phyloP scores from a whole-genome alignment of 768 basidiomycete genomes.

The Phaeolepiota aurea region DNA sequence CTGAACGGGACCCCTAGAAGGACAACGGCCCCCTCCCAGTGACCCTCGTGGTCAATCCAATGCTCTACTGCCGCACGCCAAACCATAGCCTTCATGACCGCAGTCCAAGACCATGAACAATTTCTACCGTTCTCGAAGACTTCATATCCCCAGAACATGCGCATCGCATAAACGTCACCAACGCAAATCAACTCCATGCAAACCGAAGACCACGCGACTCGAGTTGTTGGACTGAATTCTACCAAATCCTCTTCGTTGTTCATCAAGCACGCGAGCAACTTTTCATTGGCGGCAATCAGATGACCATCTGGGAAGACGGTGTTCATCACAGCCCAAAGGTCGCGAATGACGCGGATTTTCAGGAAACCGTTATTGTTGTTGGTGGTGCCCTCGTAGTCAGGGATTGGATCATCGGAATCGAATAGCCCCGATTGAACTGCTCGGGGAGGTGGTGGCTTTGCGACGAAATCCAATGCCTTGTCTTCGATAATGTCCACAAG shows the following conservation, averaged over 20 bases:
- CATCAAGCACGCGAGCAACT: slow-evolving; percentile 40
- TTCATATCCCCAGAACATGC: slow-evolving; percentile 44
- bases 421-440: not conserved
- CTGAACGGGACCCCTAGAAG: slow-evolving; percentile 58
- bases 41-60: slow-evolving; percentile 42
- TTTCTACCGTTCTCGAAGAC: slow-evolving; percentile 10
- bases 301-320: slow-evolving; percentile 30
- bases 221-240: slow-evolving; percentile 33
- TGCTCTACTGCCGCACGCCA: slow-evolving; percentile 51
- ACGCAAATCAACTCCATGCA: slow-evolving; percentile 46
- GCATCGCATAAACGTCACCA: slow-evolving; percentile 38
- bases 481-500: slow-evolving; percentile 44
- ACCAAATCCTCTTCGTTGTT: slow-evolving; percentile 37
- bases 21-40: slow-evolving; percentile 47
- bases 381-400: not conserved
- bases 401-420: not conserved
- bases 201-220: slow-evolving; percentile 49
- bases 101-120: slow-evolving; percentile 29
- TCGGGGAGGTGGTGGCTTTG: slow-evolving; percentile 12
- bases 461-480: slow-evolving; percentile 30
- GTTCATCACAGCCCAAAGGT: slow-evolving; percentile 48
- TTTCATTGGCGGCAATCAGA: slow-evolving; percentile 34
- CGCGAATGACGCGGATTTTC: slow-evolving; percentile 48
- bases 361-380: slow-evolving; percentile 33
- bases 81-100: slow-evolving; percentile 34